phyloP scores from a whole-genome alignment of 176 grass and related monocot species.

The Eragrostis nindensis region DNA sequence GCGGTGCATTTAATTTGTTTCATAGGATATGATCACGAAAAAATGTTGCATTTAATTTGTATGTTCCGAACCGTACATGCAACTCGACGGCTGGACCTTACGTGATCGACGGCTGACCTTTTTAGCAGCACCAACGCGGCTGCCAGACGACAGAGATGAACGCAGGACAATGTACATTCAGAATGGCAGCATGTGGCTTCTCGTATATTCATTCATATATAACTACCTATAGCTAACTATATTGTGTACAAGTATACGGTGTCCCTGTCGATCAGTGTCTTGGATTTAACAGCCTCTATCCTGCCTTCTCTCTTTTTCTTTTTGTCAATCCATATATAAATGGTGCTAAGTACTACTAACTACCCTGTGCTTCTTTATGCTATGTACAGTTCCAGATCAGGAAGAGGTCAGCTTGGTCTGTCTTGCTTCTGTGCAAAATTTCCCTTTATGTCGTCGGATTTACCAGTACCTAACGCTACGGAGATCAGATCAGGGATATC shows the following conservation, averaged over 20 bases:
- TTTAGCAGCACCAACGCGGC: neutral
- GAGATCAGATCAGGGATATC: constrained; percentile 39
- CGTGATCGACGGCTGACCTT: neutral
- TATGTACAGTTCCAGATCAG: constrained; percentile 92
- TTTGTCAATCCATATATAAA: constrained; percentile 41
- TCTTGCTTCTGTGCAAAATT: constrained; percentile 71
- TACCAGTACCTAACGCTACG: constrained; percentile 46
- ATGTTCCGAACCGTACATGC: no score
- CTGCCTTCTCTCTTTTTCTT: constrained; percentile 9
- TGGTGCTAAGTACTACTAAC: constrained; percentile 42
- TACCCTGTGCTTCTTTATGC: constrained; percentile 66
- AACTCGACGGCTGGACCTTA: no score
- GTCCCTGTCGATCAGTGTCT: constrained; percentile 17
- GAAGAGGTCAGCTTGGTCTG: constrained; percentile 54
- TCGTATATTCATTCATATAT: constrained; percentile 12
- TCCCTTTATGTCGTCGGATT: constrained; percentile 31
- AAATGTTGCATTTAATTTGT: no score
- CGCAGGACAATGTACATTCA: constrained; percentile 14
- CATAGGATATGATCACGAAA: no score
- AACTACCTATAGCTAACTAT: constrained; percentile 37
- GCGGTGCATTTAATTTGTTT: no score
- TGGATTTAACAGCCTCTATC: constrained; percentile 34
- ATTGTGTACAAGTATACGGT: constrained; percentile 54
- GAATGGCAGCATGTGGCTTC: constrained; percentile 39
- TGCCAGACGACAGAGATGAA: neutral